phyloP scores from a whole-genome alignment of 768 basidiomycete genomes.

The Tubosaeta sp. region DNA sequence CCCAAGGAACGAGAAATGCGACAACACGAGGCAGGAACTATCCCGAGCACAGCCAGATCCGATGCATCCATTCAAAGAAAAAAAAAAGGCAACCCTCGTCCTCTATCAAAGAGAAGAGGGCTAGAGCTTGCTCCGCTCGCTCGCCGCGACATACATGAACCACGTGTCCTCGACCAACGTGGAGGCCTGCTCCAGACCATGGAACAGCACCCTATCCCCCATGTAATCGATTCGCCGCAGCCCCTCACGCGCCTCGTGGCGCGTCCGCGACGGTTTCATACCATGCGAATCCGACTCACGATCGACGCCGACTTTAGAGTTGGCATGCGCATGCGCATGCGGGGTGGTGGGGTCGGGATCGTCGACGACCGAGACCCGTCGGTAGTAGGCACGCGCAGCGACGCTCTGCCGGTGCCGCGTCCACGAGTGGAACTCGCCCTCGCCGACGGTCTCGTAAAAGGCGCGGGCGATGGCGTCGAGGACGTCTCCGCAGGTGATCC shows the following conservation, averaged over 20 bases:
- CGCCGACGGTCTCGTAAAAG: slow-evolving; percentile 32
- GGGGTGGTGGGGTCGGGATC: no score
- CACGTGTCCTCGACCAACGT: slow-evolving; percentile 40
- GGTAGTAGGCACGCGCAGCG: slow-evolving; percentile 29
- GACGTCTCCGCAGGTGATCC: slow-evolving; percentile 50
- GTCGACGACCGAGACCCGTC: slow-evolving; percentile 20
- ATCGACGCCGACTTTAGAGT: not conserved
- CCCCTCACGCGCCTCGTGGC: slow-evolving; percentile 20
- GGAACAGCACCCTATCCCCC: slow-evolving; percentile 44
- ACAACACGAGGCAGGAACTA: not conserved
- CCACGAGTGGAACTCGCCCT: slow-evolving; percentile 25
- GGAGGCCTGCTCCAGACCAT: slow-evolving; percentile 47
- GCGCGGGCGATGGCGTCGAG: slow-evolving; percentile 43
- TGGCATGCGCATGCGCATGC: slow-evolving; percentile 25
- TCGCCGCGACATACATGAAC: slow-evolving; percentile 28
- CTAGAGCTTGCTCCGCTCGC: not conserved
- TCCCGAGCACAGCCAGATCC: not conserved
- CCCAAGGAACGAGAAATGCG: not conserved
- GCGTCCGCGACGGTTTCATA: not conserved
- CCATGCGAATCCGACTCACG: not conserved
- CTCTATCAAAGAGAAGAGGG: not conserved
- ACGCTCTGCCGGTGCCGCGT: slow-evolving; percentile 28
- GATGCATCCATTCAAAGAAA: not conserved
- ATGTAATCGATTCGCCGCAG: slow-evolving; percentile 44
- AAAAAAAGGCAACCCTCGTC: not conserved